Evolutionary conservation across 805 yeast species (phyloP).

Genomic region (Candida silvicultrix): DNA sequence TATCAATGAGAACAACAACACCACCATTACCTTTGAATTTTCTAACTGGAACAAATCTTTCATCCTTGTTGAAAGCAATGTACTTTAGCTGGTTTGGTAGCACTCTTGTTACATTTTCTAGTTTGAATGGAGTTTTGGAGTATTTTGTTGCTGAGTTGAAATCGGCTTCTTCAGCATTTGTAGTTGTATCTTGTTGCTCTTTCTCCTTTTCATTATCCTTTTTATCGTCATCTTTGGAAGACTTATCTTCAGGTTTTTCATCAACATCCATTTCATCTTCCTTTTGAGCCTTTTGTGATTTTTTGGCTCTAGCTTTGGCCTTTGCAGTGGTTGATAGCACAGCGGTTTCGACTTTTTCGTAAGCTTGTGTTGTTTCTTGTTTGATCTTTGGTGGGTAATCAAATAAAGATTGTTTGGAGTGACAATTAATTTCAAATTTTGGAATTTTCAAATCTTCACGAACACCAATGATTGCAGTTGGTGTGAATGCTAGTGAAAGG

Average conservation of each 20-base stretch:
- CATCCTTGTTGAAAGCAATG: slow-evolving; percentile 69
- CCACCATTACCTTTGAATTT: slow-evolving; percentile 66
- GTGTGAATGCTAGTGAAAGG: slow-evolving; percentile 83
- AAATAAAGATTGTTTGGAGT: slow-evolving; percentile 72
- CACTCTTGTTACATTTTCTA: slow-evolving; percentile 80
- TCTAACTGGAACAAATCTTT: slow-evolving; percentile 78
- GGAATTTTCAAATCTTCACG: slow-evolving; percentile 84
- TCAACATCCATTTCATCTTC: slow-evolving; percentile 43
- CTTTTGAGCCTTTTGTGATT: slow-evolving; percentile 44
- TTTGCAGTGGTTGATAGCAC: slow-evolving; percentile 89
- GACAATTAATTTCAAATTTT: slow-evolving; percentile 72
- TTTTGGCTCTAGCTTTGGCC: slow-evolving; percentile 90
- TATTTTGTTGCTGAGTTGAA: slow-evolving; percentile 39
- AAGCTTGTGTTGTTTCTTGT: slow-evolving; percentile 71
- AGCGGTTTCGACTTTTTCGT: slow-evolving; percentile 88
- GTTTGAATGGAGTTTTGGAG: slow-evolving; percentile 57
- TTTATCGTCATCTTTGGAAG: slow-evolving; percentile 8
- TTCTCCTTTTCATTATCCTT: slow-evolving; percentile 22
- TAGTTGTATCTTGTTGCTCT: slow-evolving; percentile 12
- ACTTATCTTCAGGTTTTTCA: slow-evolving; percentile 25
- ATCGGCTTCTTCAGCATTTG: slow-evolving; percentile 21
- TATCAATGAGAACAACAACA: slow-evolving; percentile 65
- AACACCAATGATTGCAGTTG: slow-evolving; percentile 86
- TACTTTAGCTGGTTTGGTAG: slow-evolving; percentile 83
- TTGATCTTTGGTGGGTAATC: slow-evolving; percentile 87